These are phyloP conservation scores for Phytophthora quininea DNA, from an alignment of 352 stramenopile genomes.

Conservation along the genomic window DNA sequence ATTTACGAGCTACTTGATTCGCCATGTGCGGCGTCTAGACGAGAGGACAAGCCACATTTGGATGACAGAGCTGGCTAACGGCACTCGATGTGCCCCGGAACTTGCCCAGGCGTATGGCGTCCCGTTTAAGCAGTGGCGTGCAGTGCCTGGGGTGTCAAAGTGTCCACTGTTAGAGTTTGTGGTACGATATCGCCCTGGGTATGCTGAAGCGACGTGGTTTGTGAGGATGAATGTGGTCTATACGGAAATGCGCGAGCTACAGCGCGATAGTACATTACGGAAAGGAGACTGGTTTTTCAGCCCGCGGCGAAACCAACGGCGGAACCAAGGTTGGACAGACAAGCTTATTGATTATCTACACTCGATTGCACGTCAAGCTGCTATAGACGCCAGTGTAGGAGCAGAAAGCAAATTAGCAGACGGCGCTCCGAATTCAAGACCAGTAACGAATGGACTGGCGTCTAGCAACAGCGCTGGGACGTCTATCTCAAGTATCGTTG, in stretches of 20 bases:
- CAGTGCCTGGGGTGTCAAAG: constrained; percentile 75
- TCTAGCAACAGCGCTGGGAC: constrained; percentile 10
- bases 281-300: constrained; percentile 86
- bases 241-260: constrained; percentile 86
- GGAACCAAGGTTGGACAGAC: constrained; percentile 81
- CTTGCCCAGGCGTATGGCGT: constrained; percentile 81
- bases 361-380: constrained; percentile 58
- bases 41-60: constrained; percentile 79
- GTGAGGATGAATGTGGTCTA: constrained; percentile 87
- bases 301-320: constrained; percentile 67
- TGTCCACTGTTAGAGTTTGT: constrained; percentile 84
- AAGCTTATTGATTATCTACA: constrained; percentile 82
- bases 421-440: constrained; percentile 11
- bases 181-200: constrained; percentile 72
- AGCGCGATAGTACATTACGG: constrained; percentile 63
- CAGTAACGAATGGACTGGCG: constrained; percentile 23
- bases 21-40: constrained; percentile 81
- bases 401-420: constrained; percentile 24
- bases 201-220: constrained; percentile 83
- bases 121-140: constrained; percentile 85
- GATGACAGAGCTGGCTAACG: constrained; percentile 79
- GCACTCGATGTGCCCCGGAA: constrained; percentile 64
- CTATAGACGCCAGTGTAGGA: constrained; percentile 26
- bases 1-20: constrained; percentile 85
- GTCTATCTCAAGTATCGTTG: constrained; percentile 4